Conservation (phyloP, 495 filamentous ascomycete genomes). For the Tricharina praecox region DNA sequence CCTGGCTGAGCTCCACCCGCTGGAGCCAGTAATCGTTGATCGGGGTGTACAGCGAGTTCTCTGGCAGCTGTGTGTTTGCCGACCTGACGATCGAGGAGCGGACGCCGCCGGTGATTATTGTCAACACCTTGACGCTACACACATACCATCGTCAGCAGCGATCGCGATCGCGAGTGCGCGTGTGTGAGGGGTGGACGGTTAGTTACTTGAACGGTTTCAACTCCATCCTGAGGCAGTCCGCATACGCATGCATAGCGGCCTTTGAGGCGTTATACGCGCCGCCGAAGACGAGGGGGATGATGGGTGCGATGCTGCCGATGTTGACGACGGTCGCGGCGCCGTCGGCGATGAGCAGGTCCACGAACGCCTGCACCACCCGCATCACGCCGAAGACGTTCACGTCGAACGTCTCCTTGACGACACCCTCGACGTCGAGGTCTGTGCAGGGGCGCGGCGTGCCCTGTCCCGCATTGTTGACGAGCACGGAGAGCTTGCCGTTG, state of each 20-base stretch:
- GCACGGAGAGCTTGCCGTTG: conserved; percentile 31
- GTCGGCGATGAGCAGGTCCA: conserved; percentile 32
- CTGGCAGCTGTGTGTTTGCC: conserved; percentile 1
- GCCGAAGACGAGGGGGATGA: conserved; percentile 32
- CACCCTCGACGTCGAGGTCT: conserved; percentile 32
- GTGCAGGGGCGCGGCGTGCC: conserved; percentile 27
- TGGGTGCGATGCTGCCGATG: conserved; percentile 35
- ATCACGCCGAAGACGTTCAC: conserved; percentile 39
- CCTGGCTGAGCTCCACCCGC: conserved; percentile 9
- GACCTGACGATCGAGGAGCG: conserved; percentile 26
- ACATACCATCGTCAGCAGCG: no score
- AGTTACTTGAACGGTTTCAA: conserved; percentile 33
- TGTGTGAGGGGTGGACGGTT: background rate
- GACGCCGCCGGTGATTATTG: conserved; percentile 28
- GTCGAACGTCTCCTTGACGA: conserved; percentile 33
- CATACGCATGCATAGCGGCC: conserved; percentile 33
- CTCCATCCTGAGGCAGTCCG: conserved; percentile 35
- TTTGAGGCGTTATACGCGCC: conserved; percentile 39
- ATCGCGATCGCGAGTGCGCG: no score
- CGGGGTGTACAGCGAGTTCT: conserved; percentile 23
- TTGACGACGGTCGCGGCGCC: conserved; percentile 29
- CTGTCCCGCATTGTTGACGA: conserved; percentile 41
- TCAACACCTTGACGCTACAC: conserved; percentile 31
- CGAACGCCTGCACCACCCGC: conserved; percentile 38
- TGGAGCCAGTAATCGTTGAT: conserved; percentile 13